Evolutionary conservation across 1,139 yeast species (phyloP), one percentile per base, ranked within the genome.

Genomic region (Starmera stellimalicola): DNA sequence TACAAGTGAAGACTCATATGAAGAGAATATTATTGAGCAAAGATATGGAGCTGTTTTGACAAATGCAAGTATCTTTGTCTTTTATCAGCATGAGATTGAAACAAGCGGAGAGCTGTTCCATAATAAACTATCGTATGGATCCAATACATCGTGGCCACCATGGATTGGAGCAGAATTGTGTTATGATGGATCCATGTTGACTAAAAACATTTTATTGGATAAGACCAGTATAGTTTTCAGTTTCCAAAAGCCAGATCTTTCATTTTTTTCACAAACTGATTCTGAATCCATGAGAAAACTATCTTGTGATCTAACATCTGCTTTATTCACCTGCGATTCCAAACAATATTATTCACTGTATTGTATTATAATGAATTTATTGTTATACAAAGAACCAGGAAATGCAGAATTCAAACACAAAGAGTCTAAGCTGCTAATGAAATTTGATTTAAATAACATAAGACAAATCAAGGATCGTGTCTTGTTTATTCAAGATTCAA

Each of bases 101-200:
- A 60, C 57, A 15, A 60, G 65, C 7, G 62, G 64, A 3, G 63
- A 65, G 36, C 51, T 63, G 12, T 56, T 68, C 27, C 70, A 70
- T 50, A 63, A 63, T 40, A 44, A 52, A 10, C 51, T 54, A 26
- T 58, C 60, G 4, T 68, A 65, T 47, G 73, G 71, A 3, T 59
- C 63, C 6, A 47, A 50, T 11, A 45, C 55, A 9, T 48, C 55
- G 14, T 84, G 95, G 95, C 94, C 94, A 1, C 94, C 95, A 2
- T 80, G 91, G 85, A 56, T 85, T 24, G 83, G 80, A 1, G 46
- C 73, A 33, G 97, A 88, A 52, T 67, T 80, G 39, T 77, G 87
- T 43, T 81, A 81, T 48, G 81, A 82, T 36, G 69, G 84, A 50
- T 78, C 67, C 0, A 65, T 78, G 47, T 57, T 79, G 31, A 58